These are phyloP conservation scores for Colletotrichum lentis DNA, from an alignment of 2,329 filamentous ascomycete genomes.

Conservation along the genomic window DNA sequence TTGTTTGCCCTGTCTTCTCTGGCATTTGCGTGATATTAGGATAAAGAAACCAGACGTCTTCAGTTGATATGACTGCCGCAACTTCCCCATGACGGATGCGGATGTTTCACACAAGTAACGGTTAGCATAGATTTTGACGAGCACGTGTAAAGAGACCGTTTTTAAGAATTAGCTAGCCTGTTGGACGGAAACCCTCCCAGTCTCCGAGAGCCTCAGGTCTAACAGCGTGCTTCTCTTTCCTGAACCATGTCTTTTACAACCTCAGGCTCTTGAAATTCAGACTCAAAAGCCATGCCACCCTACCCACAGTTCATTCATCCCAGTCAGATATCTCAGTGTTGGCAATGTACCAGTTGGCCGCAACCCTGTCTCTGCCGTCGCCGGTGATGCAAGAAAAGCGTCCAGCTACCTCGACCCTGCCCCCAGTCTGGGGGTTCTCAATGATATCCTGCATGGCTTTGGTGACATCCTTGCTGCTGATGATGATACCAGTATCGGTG, in stretches of 20 bases:
- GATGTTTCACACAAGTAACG: background rate
- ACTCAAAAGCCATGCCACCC: background rate
- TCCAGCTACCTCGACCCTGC: background rate
- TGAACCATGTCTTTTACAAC: background rate
- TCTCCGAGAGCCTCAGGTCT: background rate
- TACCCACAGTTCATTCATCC: background rate
- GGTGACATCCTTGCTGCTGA: background rate
- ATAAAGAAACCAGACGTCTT: background rate
- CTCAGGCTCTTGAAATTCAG: background rate
- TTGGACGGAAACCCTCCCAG: background rate
- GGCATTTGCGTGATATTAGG: no score
- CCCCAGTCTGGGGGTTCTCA: background rate
- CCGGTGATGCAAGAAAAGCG: conserved; percentile 8
- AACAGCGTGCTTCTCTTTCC: background rate
- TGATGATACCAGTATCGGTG: background rate
- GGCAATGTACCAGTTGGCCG: conserved; percentile 2
- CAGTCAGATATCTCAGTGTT: background rate
- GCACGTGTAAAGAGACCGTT: background rate
- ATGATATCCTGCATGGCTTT: background rate
- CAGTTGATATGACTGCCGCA: no score
- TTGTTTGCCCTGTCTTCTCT: no score
- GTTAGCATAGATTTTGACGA: background rate
- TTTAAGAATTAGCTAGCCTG: background rate
- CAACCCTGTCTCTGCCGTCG: background rate
- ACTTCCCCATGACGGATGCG: no score